phyloP scores from a whole-genome alignment of 495 filamentous ascomycete genomes.

The Podospora bellae-mahoneyi region DNA sequence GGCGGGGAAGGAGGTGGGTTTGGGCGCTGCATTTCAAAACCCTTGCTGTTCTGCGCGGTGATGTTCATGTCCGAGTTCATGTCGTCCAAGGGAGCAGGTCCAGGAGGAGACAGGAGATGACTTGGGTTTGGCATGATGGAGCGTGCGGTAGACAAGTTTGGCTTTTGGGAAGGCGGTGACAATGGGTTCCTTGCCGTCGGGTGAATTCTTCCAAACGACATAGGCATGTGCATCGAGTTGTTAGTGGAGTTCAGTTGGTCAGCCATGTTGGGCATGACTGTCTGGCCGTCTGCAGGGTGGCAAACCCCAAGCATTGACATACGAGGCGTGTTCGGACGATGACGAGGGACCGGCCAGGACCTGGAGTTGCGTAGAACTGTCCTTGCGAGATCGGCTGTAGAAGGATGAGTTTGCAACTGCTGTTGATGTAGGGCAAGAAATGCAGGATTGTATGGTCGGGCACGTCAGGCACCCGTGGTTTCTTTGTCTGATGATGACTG shows the following conservation, averaged over 20 bases:
- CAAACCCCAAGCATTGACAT: conserved; percentile 11
- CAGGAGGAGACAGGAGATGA: conserved; percentile 75
- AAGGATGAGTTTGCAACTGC: not conserved
- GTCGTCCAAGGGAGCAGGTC: conserved; percentile 56
- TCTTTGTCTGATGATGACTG: conserved; percentile 2
- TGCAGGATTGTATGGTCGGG: not conserved
- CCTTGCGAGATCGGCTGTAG: not conserved
- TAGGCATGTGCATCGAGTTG: conserved; percentile 18
- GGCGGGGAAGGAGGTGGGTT: conserved; percentile 63
- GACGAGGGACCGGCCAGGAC: not conserved
- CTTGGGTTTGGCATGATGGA: conserved; percentile 32
- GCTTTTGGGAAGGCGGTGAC: conserved; percentile 7
- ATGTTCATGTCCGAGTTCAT: conserved; percentile 41
- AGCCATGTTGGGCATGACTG: conserved; percentile 27
- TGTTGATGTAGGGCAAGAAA: not conserved
- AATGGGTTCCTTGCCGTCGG: not conserved
- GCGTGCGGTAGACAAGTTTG: conserved; percentile 12
- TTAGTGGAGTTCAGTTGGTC: conserved; percentile 15
- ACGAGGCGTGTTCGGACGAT: conserved; percentile 18
- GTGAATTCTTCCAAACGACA: conserved; percentile 16
- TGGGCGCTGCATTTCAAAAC: conserved; percentile 26
- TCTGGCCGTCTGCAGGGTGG: conserved; percentile 21
- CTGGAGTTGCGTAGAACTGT: not conserved
- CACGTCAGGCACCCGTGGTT: conserved; percentile 9
- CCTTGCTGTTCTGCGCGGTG: conserved; percentile 22